phyloP scores from a whole-genome alignment of 2,329 filamentous ascomycete species.

The Nectriaceae sp. region DNA sequence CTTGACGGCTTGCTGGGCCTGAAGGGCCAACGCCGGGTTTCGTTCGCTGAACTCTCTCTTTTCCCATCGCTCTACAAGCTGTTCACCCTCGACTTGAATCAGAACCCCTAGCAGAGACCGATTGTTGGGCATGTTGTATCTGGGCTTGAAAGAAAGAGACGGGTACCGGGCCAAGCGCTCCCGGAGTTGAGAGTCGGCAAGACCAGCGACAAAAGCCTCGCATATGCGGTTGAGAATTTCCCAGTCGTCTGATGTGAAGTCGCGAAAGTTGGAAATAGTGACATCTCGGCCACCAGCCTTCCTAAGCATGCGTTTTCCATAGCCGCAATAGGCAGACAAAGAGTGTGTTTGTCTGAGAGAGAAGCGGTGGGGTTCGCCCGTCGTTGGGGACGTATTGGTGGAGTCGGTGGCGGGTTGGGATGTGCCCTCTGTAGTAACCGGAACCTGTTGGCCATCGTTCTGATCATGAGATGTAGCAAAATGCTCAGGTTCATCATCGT shows the following conservation, averaged over 20 bases:
- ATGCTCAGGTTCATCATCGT: slow-evolving; percentile 39
- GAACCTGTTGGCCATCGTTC: slow-evolving; percentile 26
- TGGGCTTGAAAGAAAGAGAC: slow-evolving; percentile 45
- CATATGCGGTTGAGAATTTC: slow-evolving; percentile 53
- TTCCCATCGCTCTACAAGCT: slow-evolving; percentile 45
- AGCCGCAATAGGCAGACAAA: slow-evolving; percentile 48
- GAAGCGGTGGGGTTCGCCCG: slow-evolving; percentile 22
- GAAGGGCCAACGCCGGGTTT: slow-evolving; percentile 17
- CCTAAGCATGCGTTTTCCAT: slow-evolving; percentile 52
- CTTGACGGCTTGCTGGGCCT: slow-evolving; percentile 39
- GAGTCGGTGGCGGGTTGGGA: slow-evolving; percentile 17
- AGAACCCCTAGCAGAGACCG: slow-evolving; percentile 57
- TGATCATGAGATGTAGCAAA: slow-evolving; percentile 17
- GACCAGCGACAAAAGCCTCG: slow-evolving; percentile 55
- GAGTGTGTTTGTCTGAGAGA: slow-evolving; percentile 46
- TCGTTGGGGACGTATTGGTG: slow-evolving; percentile 18
- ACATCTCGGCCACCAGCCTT: slow-evolving; percentile 53
- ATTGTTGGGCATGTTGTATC: slow-evolving; percentile 29
- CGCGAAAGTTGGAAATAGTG: slow-evolving; percentile 45
- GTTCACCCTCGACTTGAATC: slow-evolving; percentile 59
- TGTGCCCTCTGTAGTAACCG: slow-evolving; percentile 3
- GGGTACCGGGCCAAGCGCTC: slow-evolving; percentile 45
- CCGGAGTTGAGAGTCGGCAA: slow-evolving; percentile 49
- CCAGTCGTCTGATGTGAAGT: slow-evolving; percentile 47
- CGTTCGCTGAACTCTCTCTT: slow-evolving; percentile 21